These are phyloP conservation scores for Combretum micranthum DNA, from an alignment of 345 rosid genomes.

Conservation along the genomic window DNA sequence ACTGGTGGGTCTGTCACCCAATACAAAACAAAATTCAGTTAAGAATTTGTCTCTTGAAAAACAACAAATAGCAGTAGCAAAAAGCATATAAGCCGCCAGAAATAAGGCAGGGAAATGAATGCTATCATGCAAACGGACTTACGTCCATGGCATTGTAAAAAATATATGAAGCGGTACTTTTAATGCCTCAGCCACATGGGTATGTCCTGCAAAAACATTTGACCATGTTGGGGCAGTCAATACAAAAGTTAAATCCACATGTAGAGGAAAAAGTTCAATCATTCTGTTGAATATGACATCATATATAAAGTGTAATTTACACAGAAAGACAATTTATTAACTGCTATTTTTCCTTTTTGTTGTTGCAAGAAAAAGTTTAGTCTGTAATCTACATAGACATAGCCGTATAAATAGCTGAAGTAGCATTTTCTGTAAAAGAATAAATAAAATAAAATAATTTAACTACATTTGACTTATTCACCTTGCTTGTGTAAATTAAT, in stretches of 20 bases:
- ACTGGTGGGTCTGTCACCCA: conserved; percentile 72
- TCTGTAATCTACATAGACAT: too few species aligned
- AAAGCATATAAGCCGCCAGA: conserved; percentile 14
- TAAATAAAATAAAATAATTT: too few species aligned
- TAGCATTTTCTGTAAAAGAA: too few species aligned
- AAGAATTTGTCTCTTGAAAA: conserved; percentile 7
- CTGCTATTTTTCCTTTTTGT: too few species aligned
- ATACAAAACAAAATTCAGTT: conserved; percentile 11
- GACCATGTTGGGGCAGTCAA: conserved; percentile 16
- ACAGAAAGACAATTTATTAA: too few species aligned
- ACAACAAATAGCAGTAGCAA: conserved; percentile 14
- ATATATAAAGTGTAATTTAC: too few species aligned
- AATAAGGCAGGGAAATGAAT: conserved; percentile 16
- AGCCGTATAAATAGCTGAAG: too few species aligned
- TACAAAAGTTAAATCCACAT: not conserved
- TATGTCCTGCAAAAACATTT: conserved; percentile 59
- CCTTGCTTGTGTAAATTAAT: too few species aligned
- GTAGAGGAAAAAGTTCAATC: not conserved
- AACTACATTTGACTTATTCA: too few species aligned
- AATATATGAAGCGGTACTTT: conserved; percentile 88
- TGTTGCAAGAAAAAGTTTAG: too few species aligned
- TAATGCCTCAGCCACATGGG: conserved; percentile 93
- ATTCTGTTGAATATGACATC: too few species aligned
- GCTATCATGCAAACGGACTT: conserved; percentile 58
- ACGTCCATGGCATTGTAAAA: conserved; percentile 99